These are phyloP conservation scores for Phaeosphaeriaceae sp. DNA, from an alignment of 2,329 filamentous ascomycete species.

Conservation along the genomic window DNA sequence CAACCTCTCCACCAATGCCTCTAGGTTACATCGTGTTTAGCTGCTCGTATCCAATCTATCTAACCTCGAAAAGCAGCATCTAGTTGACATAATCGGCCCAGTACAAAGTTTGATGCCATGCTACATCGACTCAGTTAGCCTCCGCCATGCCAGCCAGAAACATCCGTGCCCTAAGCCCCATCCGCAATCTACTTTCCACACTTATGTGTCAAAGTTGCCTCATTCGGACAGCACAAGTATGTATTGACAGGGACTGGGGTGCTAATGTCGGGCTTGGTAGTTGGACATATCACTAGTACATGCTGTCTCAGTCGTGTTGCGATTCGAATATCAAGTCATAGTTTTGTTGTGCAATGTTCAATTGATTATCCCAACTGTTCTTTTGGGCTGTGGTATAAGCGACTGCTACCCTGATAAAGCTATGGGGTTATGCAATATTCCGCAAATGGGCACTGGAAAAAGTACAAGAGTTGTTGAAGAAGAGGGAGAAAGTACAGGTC, in stretches of 20 bases:
- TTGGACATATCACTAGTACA: too few species aligned
- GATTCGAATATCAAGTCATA: too few species aligned
- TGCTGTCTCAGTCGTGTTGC: too few species aligned
- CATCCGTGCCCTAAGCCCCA: conserved; percentile 21
- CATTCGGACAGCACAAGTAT: conserved; percentile 5
- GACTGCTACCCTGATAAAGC: not conserved
- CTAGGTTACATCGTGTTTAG: not conserved
- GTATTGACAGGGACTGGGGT: conserved; percentile 8
- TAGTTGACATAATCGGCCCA: not conserved
- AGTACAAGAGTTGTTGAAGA: not conserved
- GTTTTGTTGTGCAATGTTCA: not conserved
- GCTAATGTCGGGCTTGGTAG: not conserved
- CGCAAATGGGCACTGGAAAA: not conserved
- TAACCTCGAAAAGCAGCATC: not conserved
- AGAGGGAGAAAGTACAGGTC: not conserved
- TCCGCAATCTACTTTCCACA: conserved; percentile 16
- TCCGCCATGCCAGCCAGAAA: not conserved
- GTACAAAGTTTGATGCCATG: not conserved
- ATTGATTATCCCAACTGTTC: not conserved
- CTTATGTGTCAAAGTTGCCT: conserved; percentile 2
- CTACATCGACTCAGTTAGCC: not conserved
- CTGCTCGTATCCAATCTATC: not conserved
- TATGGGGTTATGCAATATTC: not conserved
- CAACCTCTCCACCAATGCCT: not conserved
- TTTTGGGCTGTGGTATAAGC: not conserved